These are phyloP conservation scores for Stemphylium beticola DNA, from an alignment of 2,329 filamentous ascomycete genomes.

Conservation along the genomic window DNA sequence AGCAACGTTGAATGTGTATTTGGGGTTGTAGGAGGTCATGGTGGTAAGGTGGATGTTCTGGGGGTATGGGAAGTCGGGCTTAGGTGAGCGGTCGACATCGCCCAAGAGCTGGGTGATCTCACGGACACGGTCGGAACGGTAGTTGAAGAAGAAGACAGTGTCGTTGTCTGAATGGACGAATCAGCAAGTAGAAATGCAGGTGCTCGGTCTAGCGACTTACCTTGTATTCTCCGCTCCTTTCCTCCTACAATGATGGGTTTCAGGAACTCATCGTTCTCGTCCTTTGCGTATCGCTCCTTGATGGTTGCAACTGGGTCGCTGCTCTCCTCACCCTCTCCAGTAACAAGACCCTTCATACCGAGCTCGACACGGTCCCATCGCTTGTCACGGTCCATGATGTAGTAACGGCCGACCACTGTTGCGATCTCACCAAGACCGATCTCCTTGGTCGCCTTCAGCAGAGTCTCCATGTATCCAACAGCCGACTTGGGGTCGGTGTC, in stretches of 20 bases:
- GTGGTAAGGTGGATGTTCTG: conserved; percentile 87
- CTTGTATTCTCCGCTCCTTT: conserved; percentile 82
- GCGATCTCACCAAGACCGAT: conserved; percentile 86
- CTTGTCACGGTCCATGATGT: conserved; percentile 99
- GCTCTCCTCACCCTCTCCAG: conserved; percentile 85
- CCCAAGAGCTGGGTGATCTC: conserved; percentile 96
- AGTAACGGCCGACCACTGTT: conserved; percentile 95
- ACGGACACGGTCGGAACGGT: conserved; percentile 95
- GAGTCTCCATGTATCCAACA: conserved; percentile 83
- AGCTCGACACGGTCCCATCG: conserved; percentile 95
- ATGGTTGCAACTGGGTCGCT: conserved; percentile 85
- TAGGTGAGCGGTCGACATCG: conserved; percentile 87
- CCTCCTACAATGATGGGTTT: conserved; percentile 96
- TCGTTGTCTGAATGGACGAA: conserved; percentile 70
- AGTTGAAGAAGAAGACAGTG: conserved; percentile 99
- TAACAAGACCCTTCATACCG: conserved; percentile 83
- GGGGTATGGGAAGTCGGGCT: conserved; percentile 90
- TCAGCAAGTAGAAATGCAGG: conserved; percentile 39
- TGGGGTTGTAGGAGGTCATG: conserved; percentile 98
- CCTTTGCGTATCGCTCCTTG: conserved; percentile 84
- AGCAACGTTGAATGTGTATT: conserved; percentile 90
- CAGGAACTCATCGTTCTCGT: conserved; percentile 95
- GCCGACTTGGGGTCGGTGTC: conserved; percentile 98
- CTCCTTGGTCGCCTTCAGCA: conserved; percentile 81
- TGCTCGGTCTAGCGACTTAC: conserved; percentile 53